A percentile compares a stretch with the other conserved stretches of the same genome.
Conservation (phyloP, 2,329 filamentous ascomycete genomes). For the Fusarium incarnatum region DNA sequence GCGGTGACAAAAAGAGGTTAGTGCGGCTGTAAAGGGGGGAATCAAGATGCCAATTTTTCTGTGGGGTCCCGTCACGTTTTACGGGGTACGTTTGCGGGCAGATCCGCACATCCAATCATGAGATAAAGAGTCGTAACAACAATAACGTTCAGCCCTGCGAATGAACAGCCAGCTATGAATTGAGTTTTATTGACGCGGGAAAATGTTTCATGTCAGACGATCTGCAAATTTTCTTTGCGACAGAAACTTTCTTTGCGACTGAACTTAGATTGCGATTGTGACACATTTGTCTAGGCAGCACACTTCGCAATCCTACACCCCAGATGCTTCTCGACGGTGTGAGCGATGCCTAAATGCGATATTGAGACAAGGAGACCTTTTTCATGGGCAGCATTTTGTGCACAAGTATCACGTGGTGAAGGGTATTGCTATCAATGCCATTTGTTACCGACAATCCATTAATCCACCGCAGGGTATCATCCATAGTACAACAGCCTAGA, state of each 20-base stretch:
- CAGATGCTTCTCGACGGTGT: no score
- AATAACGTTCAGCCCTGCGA: not conserved
- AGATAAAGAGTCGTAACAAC: not conserved
- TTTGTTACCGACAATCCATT: not conserved
- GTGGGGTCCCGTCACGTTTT: not conserved
- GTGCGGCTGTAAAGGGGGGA: constrained; percentile 15
- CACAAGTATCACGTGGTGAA: not conserved
- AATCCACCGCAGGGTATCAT: not conserved
- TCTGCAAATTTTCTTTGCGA: not conserved
- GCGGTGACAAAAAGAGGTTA: constrained; percentile 28
- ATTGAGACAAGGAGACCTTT: fast-evolving
- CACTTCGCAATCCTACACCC: no score
- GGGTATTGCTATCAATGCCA: not conserved
- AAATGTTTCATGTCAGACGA: not conserved
- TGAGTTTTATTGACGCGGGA: not conserved
- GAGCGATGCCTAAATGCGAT: no score
- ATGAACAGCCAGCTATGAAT: not conserved
- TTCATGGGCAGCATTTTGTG: not conserved
- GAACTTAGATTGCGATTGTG: not conserved
- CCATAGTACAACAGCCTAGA: not conserved
- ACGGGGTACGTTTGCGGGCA: not conserved
- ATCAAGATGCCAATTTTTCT: constrained; percentile 21
- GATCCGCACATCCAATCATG: not conserved
- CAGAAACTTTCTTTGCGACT: not conserved
- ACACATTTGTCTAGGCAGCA: no score